Evolutionary conservation across 2,329 filamentous ascomycete species (phyloP), one percentile per base, ranked within the genome.

Genomic region (Colletotrichum tropicale): DNA sequence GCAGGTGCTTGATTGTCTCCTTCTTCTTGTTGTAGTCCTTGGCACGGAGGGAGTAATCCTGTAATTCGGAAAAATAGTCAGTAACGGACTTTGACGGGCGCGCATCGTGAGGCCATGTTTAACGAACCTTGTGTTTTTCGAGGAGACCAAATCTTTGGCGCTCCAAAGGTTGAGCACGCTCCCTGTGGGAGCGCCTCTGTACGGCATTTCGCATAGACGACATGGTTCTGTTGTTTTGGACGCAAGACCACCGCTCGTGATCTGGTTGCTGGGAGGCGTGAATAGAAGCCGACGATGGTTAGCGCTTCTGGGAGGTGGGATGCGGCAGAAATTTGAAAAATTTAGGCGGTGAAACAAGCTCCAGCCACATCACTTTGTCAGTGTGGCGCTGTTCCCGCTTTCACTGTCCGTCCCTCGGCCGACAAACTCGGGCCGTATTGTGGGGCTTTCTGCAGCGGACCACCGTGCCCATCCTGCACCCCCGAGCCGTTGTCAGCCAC

Each of bases 121-220:
- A 52, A 77, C 82, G 56, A 82, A 93, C 93, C 88, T 98, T 98
- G 90, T 97, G 94, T 87, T 99, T 98, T 85, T 98, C 97, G 77
- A 98, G 93, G 26, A 98, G 91, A 78, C 97, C 97, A 86, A 96
- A 95, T 88, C 95, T 95, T 78, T 93, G 88, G 69, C 97, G 95
- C 83, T 96, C 94, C 78, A 92, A 86, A 55, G 96, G 94, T 85
- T 98, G 97, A 43, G 95, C 94, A 80, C 97, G 94, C 89, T 98
- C 97, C 80, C 93, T 92, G 86, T 98, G 96, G 79, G 95, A 94
- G 82, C 95, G 95, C 85, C 95, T 92, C 80, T 95, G 92, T 76
- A 96, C 91, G 83, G 90, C 89, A 81, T 92, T 92, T 77, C 90
- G 87, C 84, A 92, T 88, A 48, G 80, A 80, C 4, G 91, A 91